Evolutionary conservation across 495 filamentous ascomycete species (phyloP).

Genomic region (Penicillium canariense): DNA sequence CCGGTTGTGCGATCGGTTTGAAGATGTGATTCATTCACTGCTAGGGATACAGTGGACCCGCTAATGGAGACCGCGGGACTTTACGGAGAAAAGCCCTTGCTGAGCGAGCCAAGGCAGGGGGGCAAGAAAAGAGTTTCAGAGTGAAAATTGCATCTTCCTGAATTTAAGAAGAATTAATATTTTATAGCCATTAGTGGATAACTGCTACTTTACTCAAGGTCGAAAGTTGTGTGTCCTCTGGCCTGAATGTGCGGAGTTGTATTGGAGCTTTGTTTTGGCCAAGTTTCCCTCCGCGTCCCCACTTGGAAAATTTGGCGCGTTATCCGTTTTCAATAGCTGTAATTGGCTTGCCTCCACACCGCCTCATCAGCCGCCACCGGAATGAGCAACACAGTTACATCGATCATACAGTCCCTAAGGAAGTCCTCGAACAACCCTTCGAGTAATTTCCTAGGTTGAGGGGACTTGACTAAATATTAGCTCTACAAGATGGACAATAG

Average conservation of each 20-base stretch:
- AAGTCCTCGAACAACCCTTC: too few species aligned
- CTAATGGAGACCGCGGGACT: conserved; percentile 26
- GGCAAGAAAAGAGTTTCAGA: not conserved
- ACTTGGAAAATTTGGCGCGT: conserved; percentile 21
- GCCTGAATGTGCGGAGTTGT: conserved; percentile 21
- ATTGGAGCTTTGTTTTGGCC: conserved; percentile 8
- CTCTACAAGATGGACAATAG: too few species aligned
- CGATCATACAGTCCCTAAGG: not conserved
- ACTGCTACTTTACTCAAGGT: not conserved
- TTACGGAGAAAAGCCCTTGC: conserved; percentile 24
- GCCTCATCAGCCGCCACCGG: conserved; percentile 14
- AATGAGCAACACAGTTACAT: conserved; percentile 5
- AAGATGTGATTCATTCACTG: conserved; percentile 27
- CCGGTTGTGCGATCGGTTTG: not conserved
- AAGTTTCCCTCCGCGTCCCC: conserved; percentile 17
- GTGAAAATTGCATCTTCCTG: not conserved
- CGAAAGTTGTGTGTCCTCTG: not conserved
- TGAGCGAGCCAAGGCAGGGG: not conserved
- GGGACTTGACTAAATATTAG: too few species aligned
- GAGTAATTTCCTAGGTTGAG: too few species aligned
- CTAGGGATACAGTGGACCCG: conserved; percentile 24
- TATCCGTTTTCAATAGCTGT: not conserved
- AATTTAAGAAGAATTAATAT: not conserved
- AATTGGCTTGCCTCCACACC: conserved; percentile 17
- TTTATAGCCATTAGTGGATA: not conserved